A percentile compares a stretch with the other conserved stretches of the same genome.
Evolutionary conservation across 345 rosid genomes (phyloP).

Genomic region (Salix viminalis): DNA sequence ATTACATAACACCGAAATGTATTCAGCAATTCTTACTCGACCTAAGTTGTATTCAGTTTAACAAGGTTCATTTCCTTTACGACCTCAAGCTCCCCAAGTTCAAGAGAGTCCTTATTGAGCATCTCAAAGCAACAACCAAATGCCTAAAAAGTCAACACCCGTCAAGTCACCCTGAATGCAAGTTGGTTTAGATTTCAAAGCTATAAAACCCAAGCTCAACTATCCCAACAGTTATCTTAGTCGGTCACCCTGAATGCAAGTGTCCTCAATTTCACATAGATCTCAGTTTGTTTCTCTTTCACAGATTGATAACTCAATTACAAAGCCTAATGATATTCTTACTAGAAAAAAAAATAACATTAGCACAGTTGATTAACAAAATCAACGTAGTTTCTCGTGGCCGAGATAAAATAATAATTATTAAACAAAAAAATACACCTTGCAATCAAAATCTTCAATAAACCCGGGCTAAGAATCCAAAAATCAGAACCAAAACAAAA

Average conservation of each 20-base stretch:
- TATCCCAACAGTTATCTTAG: neutral
- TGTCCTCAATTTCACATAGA: neutral
- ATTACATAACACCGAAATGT: neutral
- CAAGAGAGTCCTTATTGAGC: neutral
- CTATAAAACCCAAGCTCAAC: neutral
- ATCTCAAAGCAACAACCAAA: neutral
- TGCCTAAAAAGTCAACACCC: neutral
- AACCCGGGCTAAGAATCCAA: neutral
- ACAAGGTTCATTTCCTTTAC: neutral
- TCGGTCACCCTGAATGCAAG: neutral
- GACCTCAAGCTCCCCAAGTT: neutral
- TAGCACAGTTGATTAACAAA: neutral
- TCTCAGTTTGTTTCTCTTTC: neutral
- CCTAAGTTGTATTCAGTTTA: neutral
- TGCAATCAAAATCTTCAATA: neutral
- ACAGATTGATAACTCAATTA: neutral
- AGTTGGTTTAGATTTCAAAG: neutral
- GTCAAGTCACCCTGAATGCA: neutral
- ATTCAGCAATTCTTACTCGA: neutral
- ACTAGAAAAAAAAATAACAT: neutral
- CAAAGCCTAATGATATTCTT: neutral
- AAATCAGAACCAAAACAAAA: neutral
- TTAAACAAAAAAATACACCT: neutral
- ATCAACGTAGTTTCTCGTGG: neutral
- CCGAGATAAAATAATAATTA: neutral